Percentiles rank a stretch among this genome's conserved stretches.
phyloP scores from a whole-genome alignment of 2,329 filamentous ascomycete species.

The Aspergillus sp. region DNA sequence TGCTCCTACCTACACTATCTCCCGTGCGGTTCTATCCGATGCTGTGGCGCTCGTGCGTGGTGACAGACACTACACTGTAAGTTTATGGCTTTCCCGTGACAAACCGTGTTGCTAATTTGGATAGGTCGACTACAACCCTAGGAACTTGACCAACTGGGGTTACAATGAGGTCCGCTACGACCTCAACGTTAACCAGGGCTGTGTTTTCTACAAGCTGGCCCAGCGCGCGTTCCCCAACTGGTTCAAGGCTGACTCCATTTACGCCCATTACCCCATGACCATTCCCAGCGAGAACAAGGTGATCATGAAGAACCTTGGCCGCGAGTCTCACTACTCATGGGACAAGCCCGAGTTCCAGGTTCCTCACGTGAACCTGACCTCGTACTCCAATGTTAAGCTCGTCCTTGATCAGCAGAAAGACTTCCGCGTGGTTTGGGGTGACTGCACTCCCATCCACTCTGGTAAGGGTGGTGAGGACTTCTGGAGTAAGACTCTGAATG shows the following conservation, averaged over 20 bases:
- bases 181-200: slow-evolving; percentile 72
- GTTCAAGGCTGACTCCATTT: slow-evolving; percentile 75
- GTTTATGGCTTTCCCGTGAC: background rate
- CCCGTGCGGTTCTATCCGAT: slow-evolving; percentile 73
- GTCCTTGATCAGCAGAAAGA: slow-evolving; percentile 61
- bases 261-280: slow-evolving; percentile 73
- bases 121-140: slow-evolving; percentile 67
- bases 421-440: slow-evolving; percentile 67
- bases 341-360: slow-evolving; percentile 57
- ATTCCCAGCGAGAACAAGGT: slow-evolving; percentile 70
- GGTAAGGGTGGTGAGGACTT: slow-evolving; percentile 57
- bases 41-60: slow-evolving; percentile 76
- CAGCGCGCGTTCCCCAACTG: slow-evolving; percentile 76
- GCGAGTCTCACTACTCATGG: slow-evolving; percentile 69
- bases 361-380: slow-evolving; percentile 57
- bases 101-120: slow-evolving; percentile 23
- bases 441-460: slow-evolving; percentile 64
- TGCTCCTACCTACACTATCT: slow-evolving; percentile 73
- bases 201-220: slow-evolving; percentile 82
- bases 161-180: slow-evolving; percentile 74
- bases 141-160: slow-evolving; percentile 80
- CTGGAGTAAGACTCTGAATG: slow-evolving; percentile 60
- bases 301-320: slow-evolving; percentile 67
- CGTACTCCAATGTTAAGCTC: slow-evolving; percentile 61
- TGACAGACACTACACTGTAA: slow-evolving; percentile 71